phyloP scores from a whole-genome alignment of 2,329 filamentous ascomycete species.

The Calycina marina region DNA sequence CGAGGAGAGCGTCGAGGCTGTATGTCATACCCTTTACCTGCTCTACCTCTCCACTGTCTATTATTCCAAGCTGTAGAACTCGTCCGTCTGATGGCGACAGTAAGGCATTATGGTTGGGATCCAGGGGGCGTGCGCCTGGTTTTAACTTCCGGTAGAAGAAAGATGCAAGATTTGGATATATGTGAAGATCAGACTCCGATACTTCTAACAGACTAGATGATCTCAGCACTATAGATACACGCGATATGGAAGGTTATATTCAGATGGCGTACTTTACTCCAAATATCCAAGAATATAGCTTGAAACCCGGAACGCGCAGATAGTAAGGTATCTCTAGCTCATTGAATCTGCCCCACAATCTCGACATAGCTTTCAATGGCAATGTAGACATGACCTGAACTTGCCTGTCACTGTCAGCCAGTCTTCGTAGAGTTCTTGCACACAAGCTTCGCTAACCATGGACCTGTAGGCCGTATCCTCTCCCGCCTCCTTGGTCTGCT shows the following conservation, averaged over 20 bases:
- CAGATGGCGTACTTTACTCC: conserved; percentile 45
- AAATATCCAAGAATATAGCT: conserved; percentile 59
- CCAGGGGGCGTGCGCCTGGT: conserved; percentile 71
- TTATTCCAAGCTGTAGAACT: conserved; percentile 81
- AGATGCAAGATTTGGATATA: conserved; percentile 81
- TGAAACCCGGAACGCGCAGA: conserved; percentile 57
- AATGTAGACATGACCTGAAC: conserved; percentile 63
- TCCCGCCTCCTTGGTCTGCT: conserved; percentile 31
- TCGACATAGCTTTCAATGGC: conserved; percentile 56
- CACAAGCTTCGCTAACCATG: conserved; percentile 35
- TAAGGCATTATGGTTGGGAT: conserved; percentile 65
- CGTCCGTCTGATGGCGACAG: conserved; percentile 83
- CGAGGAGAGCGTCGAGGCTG: conserved; percentile 81
- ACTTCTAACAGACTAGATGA: conserved; percentile 60
- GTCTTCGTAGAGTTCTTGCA: neutral
- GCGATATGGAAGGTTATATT: neutral
- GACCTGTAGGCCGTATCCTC: conserved; percentile 49
- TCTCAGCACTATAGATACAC: conserved; percentile 10
- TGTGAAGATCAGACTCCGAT: conserved; percentile 72
- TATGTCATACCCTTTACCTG: conserved; percentile 99
- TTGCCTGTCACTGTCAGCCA: conserved; percentile 31
- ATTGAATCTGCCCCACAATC: conserved; percentile 61
- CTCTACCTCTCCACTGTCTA: conserved; percentile 88
- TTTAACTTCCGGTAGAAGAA: conserved; percentile 97
- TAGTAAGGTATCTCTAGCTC: conserved; percentile 57